Evolutionary conservation across 2,329 filamentous ascomycete genomes (phyloP).

Genomic region (Shiraia bambusicola): DNA sequence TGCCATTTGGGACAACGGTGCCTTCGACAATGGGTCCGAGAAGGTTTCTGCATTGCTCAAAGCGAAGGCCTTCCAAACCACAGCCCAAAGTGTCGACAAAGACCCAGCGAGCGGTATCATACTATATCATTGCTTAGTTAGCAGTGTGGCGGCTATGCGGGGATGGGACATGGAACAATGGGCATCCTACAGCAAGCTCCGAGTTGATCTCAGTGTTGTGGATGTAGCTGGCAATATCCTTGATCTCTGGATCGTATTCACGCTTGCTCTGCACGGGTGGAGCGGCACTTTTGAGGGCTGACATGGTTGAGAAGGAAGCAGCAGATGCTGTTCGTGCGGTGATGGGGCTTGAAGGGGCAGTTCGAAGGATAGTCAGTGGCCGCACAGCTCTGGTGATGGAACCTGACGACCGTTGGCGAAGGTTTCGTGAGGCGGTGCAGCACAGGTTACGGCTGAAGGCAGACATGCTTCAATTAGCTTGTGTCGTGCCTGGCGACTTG

Average conservation of each 20-base stretch:
- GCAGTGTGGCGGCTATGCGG: constrained; percentile 18
- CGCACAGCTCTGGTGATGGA: constrained; percentile 39
- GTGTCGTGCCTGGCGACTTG: constrained; percentile 33
- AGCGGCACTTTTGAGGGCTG: constrained; percentile 39
- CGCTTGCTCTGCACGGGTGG: constrained; percentile 35
- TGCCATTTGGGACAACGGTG: constrained; percentile 87
- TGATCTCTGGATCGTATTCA: constrained; percentile 87
- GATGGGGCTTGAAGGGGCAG: constrained; percentile 26
- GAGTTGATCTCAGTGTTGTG: constrained; percentile 90
- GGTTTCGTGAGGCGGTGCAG: constrained; percentile 41
- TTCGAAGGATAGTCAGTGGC: constrained; percentile 37
- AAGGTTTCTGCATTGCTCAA: constrained; percentile 94
- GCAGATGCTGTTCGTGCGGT: constrained; percentile 24
- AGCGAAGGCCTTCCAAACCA: constrained; percentile 90
- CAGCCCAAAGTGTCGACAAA: constrained; percentile 97
- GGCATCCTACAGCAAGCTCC: constrained; percentile 77
- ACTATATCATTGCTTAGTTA: constrained; percentile 53
- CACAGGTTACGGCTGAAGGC: constrained; percentile 47
- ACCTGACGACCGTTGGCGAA: constrained; percentile 39
- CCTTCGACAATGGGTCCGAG: constrained; percentile 89
- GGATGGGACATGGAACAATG: not conserved
- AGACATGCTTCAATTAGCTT: constrained; percentile 46
- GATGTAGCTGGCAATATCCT: constrained; percentile 92
- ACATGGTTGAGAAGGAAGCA: constrained; percentile 42
- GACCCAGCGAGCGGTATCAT: constrained; percentile 93